A percentile compares a stretch with the other conserved stretches of the same genome.
phyloP scores from a whole-genome alignment of 352 stramenopile genomes.

The Globisporangium canariense region DNA sequence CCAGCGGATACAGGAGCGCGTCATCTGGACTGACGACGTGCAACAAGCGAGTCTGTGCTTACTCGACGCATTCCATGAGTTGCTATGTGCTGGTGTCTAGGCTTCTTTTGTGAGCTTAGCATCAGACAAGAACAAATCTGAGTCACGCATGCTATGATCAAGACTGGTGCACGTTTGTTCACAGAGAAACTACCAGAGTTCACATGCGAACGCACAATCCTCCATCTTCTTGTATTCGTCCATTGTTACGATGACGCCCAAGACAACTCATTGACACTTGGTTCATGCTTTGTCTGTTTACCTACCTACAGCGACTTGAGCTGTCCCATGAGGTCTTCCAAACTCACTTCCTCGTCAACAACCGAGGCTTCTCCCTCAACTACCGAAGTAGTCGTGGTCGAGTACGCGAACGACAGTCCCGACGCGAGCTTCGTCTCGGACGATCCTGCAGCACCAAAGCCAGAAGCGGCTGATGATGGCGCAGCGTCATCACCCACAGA shows the following conservation, averaged over 20 bases:
- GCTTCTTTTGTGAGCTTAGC: not conserved
- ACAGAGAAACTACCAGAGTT: no score
- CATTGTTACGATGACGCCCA: no score
- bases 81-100: constrained; percentile 19
- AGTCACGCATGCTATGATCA: not conserved
- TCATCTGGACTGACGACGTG: constrained; percentile 35
- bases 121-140: not conserved
- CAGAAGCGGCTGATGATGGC: constrained; percentile 7
- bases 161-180: not conserved
- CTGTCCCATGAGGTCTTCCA: constrained; percentile 81
- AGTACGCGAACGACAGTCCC: constrained; percentile 60
- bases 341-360: constrained; percentile 42
- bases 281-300: not conserved
- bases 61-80: constrained; percentile 36
- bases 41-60: constrained; percentile 32
- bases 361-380: constrained; percentile 21
- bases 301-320: constrained; percentile 57
- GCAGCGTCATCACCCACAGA: constrained; percentile 21
- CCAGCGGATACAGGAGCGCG: constrained; percentile 31
- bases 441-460: constrained; percentile 4
- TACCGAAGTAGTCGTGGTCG: constrained; percentile 1
- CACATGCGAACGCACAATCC: no score
- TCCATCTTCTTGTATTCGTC: no score
- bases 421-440: constrained; percentile 32
- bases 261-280: no score